These are phyloP conservation scores for Rhipidocladum racemiflorum DNA, from an alignment of 176 grass and related monocot genomes.

Conservation along the genomic window DNA sequence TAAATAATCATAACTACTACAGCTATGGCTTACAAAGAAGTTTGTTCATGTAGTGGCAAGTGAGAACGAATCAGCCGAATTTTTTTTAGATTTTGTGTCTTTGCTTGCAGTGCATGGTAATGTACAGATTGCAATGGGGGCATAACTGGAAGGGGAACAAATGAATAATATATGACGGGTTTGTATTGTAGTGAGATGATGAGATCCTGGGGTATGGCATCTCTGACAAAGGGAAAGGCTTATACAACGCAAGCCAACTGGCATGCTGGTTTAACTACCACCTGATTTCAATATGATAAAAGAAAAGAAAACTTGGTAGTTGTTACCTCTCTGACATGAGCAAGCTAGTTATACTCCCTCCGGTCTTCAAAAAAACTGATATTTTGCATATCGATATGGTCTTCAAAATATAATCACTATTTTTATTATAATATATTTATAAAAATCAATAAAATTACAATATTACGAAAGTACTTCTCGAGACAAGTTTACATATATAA, in stretches of 20 bases:
- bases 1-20: neutral
- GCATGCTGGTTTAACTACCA: neutral
- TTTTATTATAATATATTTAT: too few species aligned
- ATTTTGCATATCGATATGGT: too few species aligned
- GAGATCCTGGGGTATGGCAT: neutral
- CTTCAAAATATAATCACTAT: too few species aligned
- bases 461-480: too few species aligned
- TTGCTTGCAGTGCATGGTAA: neutral
- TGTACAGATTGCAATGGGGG: neutral
- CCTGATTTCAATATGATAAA: neutral
- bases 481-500: too few species aligned
- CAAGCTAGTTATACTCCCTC: slow-evolving; percentile 6
- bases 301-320: neutral
- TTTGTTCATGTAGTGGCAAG: neutral
- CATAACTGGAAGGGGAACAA: neutral
- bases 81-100: neutral
- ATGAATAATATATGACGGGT: neutral
- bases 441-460: too few species aligned
- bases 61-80: neutral
- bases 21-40: neutral
- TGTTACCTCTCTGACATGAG: neutral
- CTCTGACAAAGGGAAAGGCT: neutral
- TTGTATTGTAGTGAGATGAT: too few species aligned
- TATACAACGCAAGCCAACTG: neutral
- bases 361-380: too few species aligned